Conservation (phyloP, 2,329 filamentous ascomycete species). For the Monosporascus sp. region DNA sequence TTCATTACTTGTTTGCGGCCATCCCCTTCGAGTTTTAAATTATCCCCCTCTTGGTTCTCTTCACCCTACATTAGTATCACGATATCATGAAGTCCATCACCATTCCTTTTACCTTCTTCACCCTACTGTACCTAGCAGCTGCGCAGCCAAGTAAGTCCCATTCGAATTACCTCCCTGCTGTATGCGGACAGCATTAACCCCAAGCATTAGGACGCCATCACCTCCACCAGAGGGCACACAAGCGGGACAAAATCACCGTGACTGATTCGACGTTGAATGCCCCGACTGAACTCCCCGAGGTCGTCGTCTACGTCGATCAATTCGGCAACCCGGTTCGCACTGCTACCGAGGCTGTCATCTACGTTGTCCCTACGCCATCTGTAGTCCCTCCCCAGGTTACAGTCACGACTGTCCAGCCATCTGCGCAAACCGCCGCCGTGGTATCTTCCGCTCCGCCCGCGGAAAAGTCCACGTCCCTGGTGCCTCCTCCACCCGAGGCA, state of each 20-base stretch:
- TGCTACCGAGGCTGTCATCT: constrained; percentile 30
- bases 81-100: constrained; percentile 38
- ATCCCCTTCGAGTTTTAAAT: constrained; percentile 11
- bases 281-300: constrained; percentile 38
- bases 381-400: constrained; percentile 3
- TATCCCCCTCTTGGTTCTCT: constrained; percentile 1
- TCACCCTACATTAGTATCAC: constrained; percentile 5
- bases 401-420: constrained; percentile 3
- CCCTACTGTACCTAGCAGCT: constrained; percentile 33
- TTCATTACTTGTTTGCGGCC: constrained; percentile 15
- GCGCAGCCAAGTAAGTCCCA: constrained; percentile 34
- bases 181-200: constrained; percentile 4
- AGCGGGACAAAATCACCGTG: constrained; percentile 27
- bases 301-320: constrained; percentile 56
- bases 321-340: constrained; percentile 46
- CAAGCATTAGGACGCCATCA: constrained; percentile 23
- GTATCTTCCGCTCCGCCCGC: constrained; percentile 6
- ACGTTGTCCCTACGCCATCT: constrained; percentile 13
- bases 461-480: constrained; percentile 2
- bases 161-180: not conserved
- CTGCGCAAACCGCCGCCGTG: constrained; percentile 3
- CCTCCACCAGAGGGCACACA: constrained; percentile 23
- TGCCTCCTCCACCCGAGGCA: constrained; percentile 3
- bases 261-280: constrained; percentile 30
- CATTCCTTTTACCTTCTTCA: constrained; percentile 30